These are phyloP conservation scores for Inonotus obliquus DNA, from an alignment of 1,284 basidiomycete genomes.

Conservation along the genomic window DNA sequence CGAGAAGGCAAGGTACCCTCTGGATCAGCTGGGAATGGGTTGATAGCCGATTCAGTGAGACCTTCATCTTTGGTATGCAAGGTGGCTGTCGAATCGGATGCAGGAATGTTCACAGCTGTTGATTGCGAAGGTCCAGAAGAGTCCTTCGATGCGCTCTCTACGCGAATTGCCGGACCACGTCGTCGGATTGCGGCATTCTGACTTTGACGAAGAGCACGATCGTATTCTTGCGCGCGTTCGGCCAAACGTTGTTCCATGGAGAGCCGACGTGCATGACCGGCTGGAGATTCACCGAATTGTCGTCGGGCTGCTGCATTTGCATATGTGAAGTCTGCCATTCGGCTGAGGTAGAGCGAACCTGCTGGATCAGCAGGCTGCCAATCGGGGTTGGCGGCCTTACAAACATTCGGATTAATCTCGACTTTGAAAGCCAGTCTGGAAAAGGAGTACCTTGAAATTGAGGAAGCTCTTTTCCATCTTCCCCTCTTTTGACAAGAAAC, in stretches of 20 bases:
- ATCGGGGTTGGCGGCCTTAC: slow-evolving; percentile 83
- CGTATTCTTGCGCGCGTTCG: slow-evolving; percentile 66
- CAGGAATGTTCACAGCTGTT: background rate
- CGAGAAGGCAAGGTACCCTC: slow-evolving; percentile 35
- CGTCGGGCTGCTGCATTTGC: slow-evolving; percentile 24
- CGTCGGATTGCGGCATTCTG: slow-evolving; percentile 48
- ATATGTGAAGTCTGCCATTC: slow-evolving; percentile 68
- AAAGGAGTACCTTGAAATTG: slow-evolving; percentile 73
- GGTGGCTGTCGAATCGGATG: background rate
- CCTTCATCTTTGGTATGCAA: background rate
- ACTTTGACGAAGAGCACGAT: slow-evolving; percentile 67
- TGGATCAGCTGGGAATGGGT: slow-evolving; percentile 19
- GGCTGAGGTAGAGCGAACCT: slow-evolving; percentile 80
- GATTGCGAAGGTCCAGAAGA: slow-evolving; percentile 9
- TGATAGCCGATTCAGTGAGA: slow-evolving; percentile 9
- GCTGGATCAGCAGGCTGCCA: slow-evolving; percentile 89
- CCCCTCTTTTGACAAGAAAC: slow-evolving; percentile 80
- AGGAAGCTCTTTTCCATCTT: slow-evolving; percentile 99
- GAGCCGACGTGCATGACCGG: slow-evolving; percentile 7
- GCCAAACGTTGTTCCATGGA: slow-evolving; percentile 32
- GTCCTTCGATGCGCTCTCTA: slow-evolving; percentile 15
- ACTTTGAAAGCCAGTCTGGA: background rate
- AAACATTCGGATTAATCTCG: background rate
- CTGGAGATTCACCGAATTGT: slow-evolving; percentile 23
- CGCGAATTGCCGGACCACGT: slow-evolving; percentile 30